A percentile compares a stretch with the other conserved stretches of the same genome.
Evolutionary conservation across 352 stramenopile species (phyloP).

Genomic region (Phytophthora multivora): DNA sequence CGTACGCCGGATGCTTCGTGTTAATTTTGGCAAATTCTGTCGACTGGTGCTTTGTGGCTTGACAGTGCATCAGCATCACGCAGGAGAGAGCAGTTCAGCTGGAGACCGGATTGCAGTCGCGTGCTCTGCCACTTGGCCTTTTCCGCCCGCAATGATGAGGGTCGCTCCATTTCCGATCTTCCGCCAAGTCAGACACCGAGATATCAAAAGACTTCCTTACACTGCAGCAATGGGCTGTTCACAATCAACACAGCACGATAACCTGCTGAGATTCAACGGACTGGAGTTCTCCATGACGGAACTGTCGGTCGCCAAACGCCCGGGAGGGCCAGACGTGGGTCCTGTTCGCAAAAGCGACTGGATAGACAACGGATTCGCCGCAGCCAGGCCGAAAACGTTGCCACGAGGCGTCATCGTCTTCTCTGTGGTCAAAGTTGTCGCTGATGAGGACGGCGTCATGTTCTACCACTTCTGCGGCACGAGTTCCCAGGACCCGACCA

Average conservation of each 20-base stretch:
- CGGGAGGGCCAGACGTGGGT: constrained; percentile 30
- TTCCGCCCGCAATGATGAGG: neutral
- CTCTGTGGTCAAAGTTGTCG: constrained; percentile 44
- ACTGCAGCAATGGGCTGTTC: constrained; percentile 30
- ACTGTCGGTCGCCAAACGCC: constrained; percentile 30
- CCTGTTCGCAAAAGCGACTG: neutral
- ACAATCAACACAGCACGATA: constrained; percentile 46
- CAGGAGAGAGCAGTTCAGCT: constrained; percentile 25
- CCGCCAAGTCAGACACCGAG: constrained; percentile 5
- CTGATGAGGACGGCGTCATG: constrained; percentile 28
- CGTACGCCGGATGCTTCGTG: neutral
- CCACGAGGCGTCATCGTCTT: constrained; percentile 19
- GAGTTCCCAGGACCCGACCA: constrained; percentile 38
- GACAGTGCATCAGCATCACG: constrained; percentile 2
- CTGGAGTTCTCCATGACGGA: constrained; percentile 25
- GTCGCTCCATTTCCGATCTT: constrained; percentile 16
- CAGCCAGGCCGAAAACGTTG: constrained; percentile 13
- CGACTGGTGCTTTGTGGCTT: constrained; percentile 19
- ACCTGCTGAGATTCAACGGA: constrained; percentile 18
- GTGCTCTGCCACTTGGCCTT: constrained; percentile 18
- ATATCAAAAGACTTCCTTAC: neutral
- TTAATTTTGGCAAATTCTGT: constrained; percentile 5
- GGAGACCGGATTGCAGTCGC: constrained; percentile 4
- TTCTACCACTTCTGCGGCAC: constrained; percentile 59
- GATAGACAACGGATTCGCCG: neutral